Percentiles rank a stretch among this genome's conserved stretches.
Evolutionary conservation across 192 early-diverging fungal species (phyloP).

Genomic region (Linnemannia elongata): DNA sequence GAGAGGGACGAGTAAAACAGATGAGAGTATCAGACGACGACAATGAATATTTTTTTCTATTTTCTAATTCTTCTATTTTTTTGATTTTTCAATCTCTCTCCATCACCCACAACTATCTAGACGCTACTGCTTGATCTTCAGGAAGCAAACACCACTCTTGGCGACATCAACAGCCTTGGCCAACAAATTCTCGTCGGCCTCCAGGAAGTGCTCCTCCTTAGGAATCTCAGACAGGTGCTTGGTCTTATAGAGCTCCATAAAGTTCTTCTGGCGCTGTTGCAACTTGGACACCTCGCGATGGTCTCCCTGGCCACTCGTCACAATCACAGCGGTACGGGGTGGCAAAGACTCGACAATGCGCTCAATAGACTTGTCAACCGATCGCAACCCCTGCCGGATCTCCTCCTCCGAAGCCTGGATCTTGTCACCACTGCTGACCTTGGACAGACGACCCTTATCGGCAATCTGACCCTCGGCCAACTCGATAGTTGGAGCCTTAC

Average conservation of each 20-base stretch:
- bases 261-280: constrained; percentile 49
- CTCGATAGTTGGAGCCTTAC: constrained; percentile 14
- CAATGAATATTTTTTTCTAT: neutral
- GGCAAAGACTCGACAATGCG: constrained; percentile 52
- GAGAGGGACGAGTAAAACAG: neutral
- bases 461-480: constrained; percentile 15
- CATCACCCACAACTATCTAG: neutral
- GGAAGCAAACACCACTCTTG: constrained; percentile 42
- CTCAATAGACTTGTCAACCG: constrained; percentile 53
- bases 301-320: constrained; percentile 60
- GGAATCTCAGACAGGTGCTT: constrained; percentile 37
- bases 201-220: constrained; percentile 37
- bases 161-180: constrained; percentile 43
- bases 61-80: neutral
- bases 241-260: constrained; percentile 36
- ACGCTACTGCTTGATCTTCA: constrained; percentile 30
- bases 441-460: constrained; percentile 34
- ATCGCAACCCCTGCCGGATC: constrained; percentile 32
- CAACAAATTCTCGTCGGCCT: constrained; percentile 35
- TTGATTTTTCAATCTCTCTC: neutral
- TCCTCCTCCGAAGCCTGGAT: constrained; percentile 42
- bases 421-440: constrained; percentile 42
- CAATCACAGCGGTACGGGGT: constrained; percentile 44
- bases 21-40: neutral
- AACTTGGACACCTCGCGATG: constrained; percentile 49